Evolutionary conservation across 331 rosid genomes (phyloP), one percentile per base, ranked within the genome.

Genomic region (Cydonia oblonga): DNA sequence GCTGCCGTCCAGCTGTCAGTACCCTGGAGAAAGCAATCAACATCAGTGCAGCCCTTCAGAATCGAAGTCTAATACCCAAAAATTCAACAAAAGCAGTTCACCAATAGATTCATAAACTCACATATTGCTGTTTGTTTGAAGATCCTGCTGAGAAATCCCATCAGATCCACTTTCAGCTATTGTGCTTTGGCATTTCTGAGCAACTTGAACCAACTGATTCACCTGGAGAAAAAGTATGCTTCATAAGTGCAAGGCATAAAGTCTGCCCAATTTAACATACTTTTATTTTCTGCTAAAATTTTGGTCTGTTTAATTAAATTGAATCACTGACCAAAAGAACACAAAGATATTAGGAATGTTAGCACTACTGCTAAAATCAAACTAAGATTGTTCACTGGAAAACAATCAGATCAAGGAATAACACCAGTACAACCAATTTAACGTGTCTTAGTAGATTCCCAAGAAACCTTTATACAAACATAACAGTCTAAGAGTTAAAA

Each of bases 111-210:
- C 4, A 38, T 54, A 52, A 57, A 89, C 99, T 88, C 84, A 95
- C 99, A 87, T 87, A 69, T 87, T 90, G 83, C 97, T 90, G 76
- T 90, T 95, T 56, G 96, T 46, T 83, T 87, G 90, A 61, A 91
- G 79, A 62, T 91, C 99, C 81, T 86, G 96, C 86, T 87, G 97
- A 79, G 99, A 95, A 81, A 89, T 83, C 78, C 96, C 96, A 51
- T 95, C 97, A 16, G 92, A 63, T 70, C 97, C 97, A 78, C 96
- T 85, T 83, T 91, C 97, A 79, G 96, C 76, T 66, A 95, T 82
- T 49, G 88, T 87, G 74, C 86, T 88, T 75, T 88, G 99, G 81
- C 97, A 95, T 79, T 90, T 95, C 79, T 88, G 90, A 33, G 97
- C 96, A 58, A 91, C 96, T 79, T 91, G 97, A 79, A 95, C 92